These are phyloP conservation scores for Cornus florida DNA, from an alignment of 148 eudicot genomes.

Conservation along the genomic window DNA sequence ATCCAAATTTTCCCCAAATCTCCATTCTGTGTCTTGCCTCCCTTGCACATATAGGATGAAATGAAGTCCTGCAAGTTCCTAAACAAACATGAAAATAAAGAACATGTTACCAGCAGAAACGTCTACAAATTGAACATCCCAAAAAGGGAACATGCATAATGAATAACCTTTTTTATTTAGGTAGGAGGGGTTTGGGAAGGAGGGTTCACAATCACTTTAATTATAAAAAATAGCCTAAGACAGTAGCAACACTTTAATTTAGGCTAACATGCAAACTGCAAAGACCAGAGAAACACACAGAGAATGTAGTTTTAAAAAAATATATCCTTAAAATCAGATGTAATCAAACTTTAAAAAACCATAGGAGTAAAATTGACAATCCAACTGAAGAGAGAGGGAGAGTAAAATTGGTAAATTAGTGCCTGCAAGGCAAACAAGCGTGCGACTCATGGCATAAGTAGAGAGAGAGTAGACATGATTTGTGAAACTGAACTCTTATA, in stretches of 20 bases:
- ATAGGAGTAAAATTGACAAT: too few relatives aligned
- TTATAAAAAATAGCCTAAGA: neutral
- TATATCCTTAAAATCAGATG: neutral
- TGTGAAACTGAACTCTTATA: too few relatives aligned
- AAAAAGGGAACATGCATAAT: neutral
- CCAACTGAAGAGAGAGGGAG: too few relatives aligned
- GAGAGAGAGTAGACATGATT: too few relatives aligned
- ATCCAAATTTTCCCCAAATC: conserved; percentile 92
- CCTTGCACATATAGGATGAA: conserved; percentile 97
- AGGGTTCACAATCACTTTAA: neutral
- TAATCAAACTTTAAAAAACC: neutral
- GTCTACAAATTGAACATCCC: neutral
- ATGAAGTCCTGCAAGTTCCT: conserved; percentile 94
- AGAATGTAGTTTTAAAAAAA: neutral
- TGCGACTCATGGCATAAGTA: too few relatives aligned
- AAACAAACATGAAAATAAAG: conserved; percentile 26
- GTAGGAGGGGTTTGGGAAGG: neutral
- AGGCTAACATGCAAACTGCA: neutral
- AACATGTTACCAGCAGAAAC: conserved; percentile 21
- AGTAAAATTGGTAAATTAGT: too few relatives aligned
- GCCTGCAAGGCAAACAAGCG: too few relatives aligned
- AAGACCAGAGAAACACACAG: neutral
- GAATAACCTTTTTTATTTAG: too few relatives aligned
- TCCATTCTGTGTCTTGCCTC: conserved; percentile 91
- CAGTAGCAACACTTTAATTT: neutral